Conservation (phyloP, 2,329 filamentous ascomycete genomes). For the Trichoderma sp. region DNA sequence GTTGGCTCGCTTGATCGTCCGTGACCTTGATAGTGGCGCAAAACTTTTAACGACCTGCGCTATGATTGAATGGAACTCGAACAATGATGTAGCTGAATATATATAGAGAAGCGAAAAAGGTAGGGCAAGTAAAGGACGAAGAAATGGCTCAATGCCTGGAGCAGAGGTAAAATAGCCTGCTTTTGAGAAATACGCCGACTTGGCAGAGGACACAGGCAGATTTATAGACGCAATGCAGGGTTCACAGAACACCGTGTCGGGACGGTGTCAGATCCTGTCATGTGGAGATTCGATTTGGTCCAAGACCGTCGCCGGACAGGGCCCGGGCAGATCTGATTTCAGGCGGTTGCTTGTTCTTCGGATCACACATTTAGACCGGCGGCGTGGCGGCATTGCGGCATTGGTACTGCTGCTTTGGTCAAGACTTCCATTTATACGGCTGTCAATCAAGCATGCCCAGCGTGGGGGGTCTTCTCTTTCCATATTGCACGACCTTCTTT, state of each 20-base stretch:
- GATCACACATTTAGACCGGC: background rate
- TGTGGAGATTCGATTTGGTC: constrained; percentile 11
- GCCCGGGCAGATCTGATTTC: background rate
- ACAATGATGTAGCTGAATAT: background rate
- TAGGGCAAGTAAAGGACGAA: background rate
- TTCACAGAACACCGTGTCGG: background rate
- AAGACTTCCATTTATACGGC: background rate
- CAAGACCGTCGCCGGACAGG: constrained; percentile 1
- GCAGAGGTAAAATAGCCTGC: background rate
- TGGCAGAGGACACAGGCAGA: background rate
- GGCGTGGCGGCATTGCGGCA: background rate
- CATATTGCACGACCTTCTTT: background rate
- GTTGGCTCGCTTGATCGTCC: constrained; percentile 1
- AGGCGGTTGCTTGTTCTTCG: background rate
- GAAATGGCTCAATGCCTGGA: background rate
- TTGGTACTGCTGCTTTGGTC: background rate
- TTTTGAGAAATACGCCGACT: background rate
- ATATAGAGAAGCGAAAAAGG: background rate
- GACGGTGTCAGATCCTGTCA: background rate
- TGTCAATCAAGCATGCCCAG: background rate
- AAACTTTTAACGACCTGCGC: background rate
- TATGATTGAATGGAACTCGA: background rate
- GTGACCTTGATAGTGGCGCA: background rate
- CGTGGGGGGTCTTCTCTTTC: background rate
- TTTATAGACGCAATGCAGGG: constrained; percentile 6